Conservation (phyloP, 2,329 filamentous ascomycete genomes). For the Rutstroemia sp. region DNA sequence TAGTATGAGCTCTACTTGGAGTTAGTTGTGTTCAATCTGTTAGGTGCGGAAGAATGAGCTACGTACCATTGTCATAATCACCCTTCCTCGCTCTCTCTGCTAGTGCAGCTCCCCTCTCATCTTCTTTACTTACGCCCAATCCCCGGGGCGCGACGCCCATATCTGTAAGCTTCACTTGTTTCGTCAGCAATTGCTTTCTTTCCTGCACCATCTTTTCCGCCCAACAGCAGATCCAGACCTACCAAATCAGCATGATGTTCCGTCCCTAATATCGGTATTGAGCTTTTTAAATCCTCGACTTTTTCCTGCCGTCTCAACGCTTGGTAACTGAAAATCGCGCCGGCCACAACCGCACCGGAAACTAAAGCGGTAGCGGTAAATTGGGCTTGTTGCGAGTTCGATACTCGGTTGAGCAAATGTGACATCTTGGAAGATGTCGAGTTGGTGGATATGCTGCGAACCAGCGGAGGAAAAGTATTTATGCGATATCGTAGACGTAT, state of each 20-base stretch:
- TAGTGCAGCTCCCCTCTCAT: conserved; percentile 50
- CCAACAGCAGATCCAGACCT: conserved; percentile 9
- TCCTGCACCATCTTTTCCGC: neutral
- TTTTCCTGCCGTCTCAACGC: conserved; percentile 47
- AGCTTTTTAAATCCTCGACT: conserved; percentile 50
- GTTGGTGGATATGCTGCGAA: neutral
- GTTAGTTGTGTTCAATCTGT: conserved; percentile 5
- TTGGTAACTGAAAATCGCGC: conserved; percentile 56
- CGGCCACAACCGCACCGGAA: conserved; percentile 53
- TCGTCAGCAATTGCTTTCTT: conserved; percentile 30
- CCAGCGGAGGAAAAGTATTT: no score
- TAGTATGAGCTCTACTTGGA: conserved; percentile 66
- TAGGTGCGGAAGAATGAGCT: neutral
- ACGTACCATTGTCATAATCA: conserved; percentile 50
- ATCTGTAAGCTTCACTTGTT: conserved; percentile 39
- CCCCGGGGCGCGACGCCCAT: conserved; percentile 34
- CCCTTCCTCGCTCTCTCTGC: conserved; percentile 53
- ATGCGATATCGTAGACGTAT: no score
- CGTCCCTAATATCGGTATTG: conserved; percentile 41
- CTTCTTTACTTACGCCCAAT: conserved; percentile 45
- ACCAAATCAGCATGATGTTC: conserved; percentile 34
- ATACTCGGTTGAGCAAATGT: conserved; percentile 23
- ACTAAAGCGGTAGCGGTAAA: conserved; percentile 63
- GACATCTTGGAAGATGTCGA: conserved; percentile 17
- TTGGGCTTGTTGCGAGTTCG: conserved; percentile 36